A percentile compares a stretch with the other conserved stretches of the same genome.
phyloP scores from a whole-genome alignment of 495 filamentous ascomycete species.

The Pyronema domesticum region DNA sequence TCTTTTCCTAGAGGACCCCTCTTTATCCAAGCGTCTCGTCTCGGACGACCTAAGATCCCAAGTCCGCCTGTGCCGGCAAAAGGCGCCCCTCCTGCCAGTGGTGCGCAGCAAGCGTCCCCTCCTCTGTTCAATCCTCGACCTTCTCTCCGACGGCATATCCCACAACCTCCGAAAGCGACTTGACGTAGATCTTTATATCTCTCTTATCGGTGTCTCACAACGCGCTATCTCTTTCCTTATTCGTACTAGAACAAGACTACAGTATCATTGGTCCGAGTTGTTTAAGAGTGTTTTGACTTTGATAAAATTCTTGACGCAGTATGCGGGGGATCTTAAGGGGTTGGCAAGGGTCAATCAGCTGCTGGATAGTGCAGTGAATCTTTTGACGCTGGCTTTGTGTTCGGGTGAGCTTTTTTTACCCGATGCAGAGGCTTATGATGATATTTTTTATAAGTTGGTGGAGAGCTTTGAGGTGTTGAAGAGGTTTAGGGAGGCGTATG shows the following conservation, averaged over 20 bases:
- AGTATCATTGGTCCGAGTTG: slow-evolving; percentile 89
- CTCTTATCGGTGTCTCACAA: slow-evolving; percentile 42
- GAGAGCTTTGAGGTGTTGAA: slow-evolving; percentile 70
- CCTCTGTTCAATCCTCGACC: slow-evolving; percentile 61
- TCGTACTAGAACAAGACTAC: slow-evolving; percentile 53
- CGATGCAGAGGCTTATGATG: slow-evolving; percentile 72
- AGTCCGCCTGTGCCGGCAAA: slow-evolving; percentile 77
- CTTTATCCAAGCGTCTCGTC: slow-evolving; percentile 69
- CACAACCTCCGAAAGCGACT: slow-evolving; percentile 79
- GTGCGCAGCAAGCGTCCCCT: slow-evolving; percentile 51
- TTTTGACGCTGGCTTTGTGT: slow-evolving; percentile 75
- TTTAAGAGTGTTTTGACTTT: slow-evolving; percentile 81
- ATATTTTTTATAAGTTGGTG: slow-evolving; percentile 94
- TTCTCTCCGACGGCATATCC: slow-evolving; percentile 74
- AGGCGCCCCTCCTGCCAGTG: slow-evolving; percentile 70
- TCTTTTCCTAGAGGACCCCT: slow-evolving; percentile 71
- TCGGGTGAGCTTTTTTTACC: slow-evolving; percentile 87
- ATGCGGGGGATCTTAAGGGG: slow-evolving; percentile 52
- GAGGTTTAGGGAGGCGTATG: slow-evolving; percentile 65
- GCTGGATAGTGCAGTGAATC: slow-evolving; percentile 56
- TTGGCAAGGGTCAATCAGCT: slow-evolving; percentile 41
- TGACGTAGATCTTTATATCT: slow-evolving; percentile 63
- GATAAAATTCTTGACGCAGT: slow-evolving; percentile 77
- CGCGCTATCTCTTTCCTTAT: slow-evolving; percentile 70
- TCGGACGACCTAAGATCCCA: slow-evolving; percentile 56